A percentile compares a stretch with the other conserved stretches of the same genome.
Conservation (phyloP, 169 alveolate genomes). For the Plasmodium yoelii region DNA sequence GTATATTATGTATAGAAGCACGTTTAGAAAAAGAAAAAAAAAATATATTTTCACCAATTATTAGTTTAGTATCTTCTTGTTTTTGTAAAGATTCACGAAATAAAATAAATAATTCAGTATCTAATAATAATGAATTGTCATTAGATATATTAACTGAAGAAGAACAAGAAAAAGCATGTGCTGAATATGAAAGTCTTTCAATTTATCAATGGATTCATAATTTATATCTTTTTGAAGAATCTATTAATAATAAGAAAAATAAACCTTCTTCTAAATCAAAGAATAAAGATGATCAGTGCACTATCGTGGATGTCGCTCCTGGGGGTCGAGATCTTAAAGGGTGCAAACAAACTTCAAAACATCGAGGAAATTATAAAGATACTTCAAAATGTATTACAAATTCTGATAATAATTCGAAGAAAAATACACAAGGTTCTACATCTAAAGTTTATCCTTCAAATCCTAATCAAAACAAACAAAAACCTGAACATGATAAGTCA, state of each 20-base stretch:
- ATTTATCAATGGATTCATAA: conserved; percentile 74
- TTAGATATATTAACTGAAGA: conserved; percentile 21
- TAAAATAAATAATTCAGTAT: background rate
- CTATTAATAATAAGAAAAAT: conserved; percentile 66
- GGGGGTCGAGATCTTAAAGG: background rate
- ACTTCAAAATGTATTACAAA: too few relatives aligned
- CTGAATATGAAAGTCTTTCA: conserved; percentile 60
- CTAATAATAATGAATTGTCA: background rate
- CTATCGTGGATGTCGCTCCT: background rate
- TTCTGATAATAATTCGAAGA: too few relatives aligned
- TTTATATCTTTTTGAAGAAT: conserved; percentile 62
- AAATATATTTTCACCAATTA: conserved; percentile 30
- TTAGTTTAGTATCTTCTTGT: conserved; percentile 9
- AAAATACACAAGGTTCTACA: too few relatives aligned
- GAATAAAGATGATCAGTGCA: background rate
- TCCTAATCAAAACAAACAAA: background rate
- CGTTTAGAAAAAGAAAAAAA: conserved; percentile 75
- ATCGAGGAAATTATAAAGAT: too few relatives aligned
- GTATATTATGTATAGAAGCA: conserved; percentile 86
- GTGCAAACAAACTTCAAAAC: too few relatives aligned
- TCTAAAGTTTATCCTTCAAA: background rate
- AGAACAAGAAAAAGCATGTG: conserved; percentile 1
- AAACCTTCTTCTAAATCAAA: background rate
- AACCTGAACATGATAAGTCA: background rate
- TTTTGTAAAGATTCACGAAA: background rate